These are phyloP conservation scores for Tephrocybe rancida DNA, from an alignment of 768 basidiomycete species.

Conservation along the genomic window DNA sequence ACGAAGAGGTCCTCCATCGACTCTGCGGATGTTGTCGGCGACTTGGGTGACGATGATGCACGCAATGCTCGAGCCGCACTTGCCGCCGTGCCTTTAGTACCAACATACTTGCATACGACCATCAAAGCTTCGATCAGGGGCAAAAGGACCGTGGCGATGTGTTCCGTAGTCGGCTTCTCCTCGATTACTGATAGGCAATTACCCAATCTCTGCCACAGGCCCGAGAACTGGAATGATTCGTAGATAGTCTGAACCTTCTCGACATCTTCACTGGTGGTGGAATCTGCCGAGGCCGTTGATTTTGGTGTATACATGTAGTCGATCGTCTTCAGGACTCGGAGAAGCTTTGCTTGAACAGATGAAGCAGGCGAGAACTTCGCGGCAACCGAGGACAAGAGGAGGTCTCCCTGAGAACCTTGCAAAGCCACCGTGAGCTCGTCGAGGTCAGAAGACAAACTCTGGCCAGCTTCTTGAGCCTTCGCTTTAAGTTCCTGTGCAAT, in stretches of 20 bases:
- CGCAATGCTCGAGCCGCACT: constrained; percentile 53
- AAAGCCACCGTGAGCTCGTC: constrained; percentile 73
- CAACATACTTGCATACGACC: constrained; percentile 97
- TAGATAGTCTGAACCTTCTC: constrained; percentile 90
- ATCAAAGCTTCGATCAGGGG: constrained; percentile 96
- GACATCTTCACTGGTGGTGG: constrained; percentile 52
- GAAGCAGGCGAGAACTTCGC: constrained; percentile 93
- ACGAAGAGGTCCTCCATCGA: constrained; percentile 92
- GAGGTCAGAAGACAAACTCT: constrained; percentile 72
- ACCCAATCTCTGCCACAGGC: constrained; percentile 88
- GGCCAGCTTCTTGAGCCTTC: constrained; percentile 89
- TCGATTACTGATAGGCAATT: constrained; percentile 86
- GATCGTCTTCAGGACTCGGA: constrained; percentile 94
- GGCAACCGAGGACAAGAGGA: constrained; percentile 68
- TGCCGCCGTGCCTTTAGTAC: constrained; percentile 58
- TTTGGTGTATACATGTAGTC: constrained; percentile 92
- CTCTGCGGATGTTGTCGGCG: constrained; percentile 69
- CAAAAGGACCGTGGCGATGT: constrained; percentile 89
- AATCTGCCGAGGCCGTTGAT: constrained; percentile 36
- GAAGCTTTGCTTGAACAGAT: constrained; percentile 93
- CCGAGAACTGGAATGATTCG: constrained; percentile 87
- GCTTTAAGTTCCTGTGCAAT: constrained; percentile 86
- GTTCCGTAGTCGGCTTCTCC: constrained; percentile 76
- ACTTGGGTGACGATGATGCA: constrained; percentile 68
- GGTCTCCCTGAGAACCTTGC: constrained; percentile 54